Percentiles rank a stretch among this genome's conserved stretches.
These are phyloP conservation scores for Alloteropsis angusta DNA, from an alignment of 202 grass and related monocot genomes.

Conservation along the genomic window DNA sequence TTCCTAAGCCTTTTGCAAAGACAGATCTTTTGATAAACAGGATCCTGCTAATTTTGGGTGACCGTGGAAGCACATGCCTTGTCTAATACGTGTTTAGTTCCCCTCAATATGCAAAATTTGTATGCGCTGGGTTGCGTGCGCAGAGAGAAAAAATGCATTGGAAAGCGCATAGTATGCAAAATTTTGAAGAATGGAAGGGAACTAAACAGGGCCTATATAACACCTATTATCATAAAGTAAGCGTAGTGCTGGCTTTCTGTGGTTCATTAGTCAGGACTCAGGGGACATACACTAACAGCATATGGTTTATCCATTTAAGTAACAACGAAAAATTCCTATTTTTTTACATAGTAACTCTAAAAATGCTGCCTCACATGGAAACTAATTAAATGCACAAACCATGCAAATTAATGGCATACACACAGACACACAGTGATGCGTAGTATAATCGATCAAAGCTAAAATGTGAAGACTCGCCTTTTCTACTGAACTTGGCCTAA, in stretches of 20 bases:
- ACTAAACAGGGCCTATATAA: too few relatives aligned
- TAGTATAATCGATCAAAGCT: background rate
- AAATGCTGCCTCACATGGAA: background rate
- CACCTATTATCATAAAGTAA: background rate
- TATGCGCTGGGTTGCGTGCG: too few relatives aligned
- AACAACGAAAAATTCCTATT: background rate
- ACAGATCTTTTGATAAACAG: background rate
- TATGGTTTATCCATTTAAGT: background rate
- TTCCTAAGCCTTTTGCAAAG: background rate
- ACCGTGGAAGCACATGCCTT: background rate
- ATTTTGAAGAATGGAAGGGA: too few relatives aligned
- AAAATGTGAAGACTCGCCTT: too few relatives aligned
- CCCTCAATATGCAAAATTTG: too few relatives aligned
- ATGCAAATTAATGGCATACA: background rate
- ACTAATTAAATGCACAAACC: background rate
- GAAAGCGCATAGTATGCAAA: too few relatives aligned
- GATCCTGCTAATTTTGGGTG: background rate
- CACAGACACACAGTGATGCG: too few relatives aligned
- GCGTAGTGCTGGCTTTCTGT: background rate
- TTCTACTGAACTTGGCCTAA: too few relatives aligned
- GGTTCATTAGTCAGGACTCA: slow-evolving; percentile 7
- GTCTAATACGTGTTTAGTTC: too few relatives aligned
- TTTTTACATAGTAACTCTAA: background rate
- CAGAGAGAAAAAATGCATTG: too few relatives aligned
- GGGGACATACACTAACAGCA: background rate